phyloP scores from a whole-genome alignment of 2,329 filamentous ascomycete species.

The Endoconidiophora polonica region DNA sequence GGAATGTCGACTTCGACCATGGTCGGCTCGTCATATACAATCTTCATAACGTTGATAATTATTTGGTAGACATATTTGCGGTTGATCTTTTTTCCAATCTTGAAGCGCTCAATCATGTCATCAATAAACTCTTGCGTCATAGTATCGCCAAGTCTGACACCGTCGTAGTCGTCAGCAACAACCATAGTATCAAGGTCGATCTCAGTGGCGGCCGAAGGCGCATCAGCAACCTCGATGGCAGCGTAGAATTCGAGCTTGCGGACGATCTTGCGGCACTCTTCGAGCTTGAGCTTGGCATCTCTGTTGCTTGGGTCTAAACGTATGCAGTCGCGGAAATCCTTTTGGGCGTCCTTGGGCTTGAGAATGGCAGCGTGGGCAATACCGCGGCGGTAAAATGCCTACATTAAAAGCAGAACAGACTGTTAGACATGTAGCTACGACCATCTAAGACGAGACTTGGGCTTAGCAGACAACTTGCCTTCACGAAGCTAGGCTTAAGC shows the following conservation, averaged over 20 bases:
- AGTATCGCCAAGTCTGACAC: conserved; percentile 54
- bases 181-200: conserved; percentile 74
- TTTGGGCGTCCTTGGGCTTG: conserved; percentile 69
- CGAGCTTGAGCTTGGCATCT: conserved; percentile 76
- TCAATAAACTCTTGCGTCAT: conserved; percentile 97
- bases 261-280: conserved; percentile 89
- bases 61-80: conserved; percentile 98
- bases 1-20: conserved; percentile 89
- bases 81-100: conserved; percentile 85
- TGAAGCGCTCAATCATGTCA: conserved; percentile 94
- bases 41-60: conserved; percentile 70
- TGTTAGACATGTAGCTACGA: not conserved
- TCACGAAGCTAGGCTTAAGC: conserved; percentile 72
- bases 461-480: conserved; percentile 36
- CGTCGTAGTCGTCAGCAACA: conserved; percentile 75
- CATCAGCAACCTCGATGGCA: conserved; percentile 84
- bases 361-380: conserved; percentile 84
- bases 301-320: conserved; percentile 77
- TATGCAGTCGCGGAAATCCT: conserved; percentile 83
- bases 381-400: conserved; percentile 91
- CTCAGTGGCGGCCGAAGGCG: conserved; percentile 80
- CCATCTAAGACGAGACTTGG: not conserved
- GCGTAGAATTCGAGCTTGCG: conserved; percentile 84
- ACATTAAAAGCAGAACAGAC: conserved; percentile 6
- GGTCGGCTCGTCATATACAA: conserved; percentile 82